Base-by-base conservation (phyloP, 2,329 filamentous ascomycete species). In the Paecilomyces dactylethromorphus region DNA sequence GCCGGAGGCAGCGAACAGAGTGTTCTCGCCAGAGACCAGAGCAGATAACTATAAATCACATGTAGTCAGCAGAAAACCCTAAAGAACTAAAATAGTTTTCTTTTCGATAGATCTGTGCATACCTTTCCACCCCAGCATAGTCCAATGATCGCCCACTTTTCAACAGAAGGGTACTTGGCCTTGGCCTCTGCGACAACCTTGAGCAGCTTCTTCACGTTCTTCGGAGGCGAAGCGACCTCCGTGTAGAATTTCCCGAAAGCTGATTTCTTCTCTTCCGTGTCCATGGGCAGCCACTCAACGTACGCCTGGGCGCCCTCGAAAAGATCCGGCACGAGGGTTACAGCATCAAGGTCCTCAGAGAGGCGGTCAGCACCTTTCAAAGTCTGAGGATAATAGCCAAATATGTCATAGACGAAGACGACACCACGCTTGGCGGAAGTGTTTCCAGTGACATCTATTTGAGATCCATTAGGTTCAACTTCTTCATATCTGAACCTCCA, bases 101-200 rank as follows among this genome's bases (percentile, higher is more conserved):
- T 21, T 21, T 7, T 26, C 49, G 22, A 13, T 18, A 22, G 22
- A 11, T 2, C 2, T 21, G 11, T 21, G 49, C 81, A 80, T 8
- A 88, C 82, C 76, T 90, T 90, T 64, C 86, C 87, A 63, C 87
- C 87, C 87, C 86, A 90, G 78, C 88, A 90, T 72, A 82, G 83
- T 73, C 87, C 87, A 51, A 87, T 64, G 55, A 85, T 76, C n/a
- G 76, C 86, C 79, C 84, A 86, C 56, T 80, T 82, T 68, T 81
- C 79, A 63, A 89, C 79, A 22, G 74, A 72, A 0, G 83, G 78
- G 69, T 84, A 82, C 67, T 81, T 78, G 3, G 74, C 77, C 66
- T 80, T 75, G 45, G 83, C 74, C 15, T 82, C 81, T 64, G 81
- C 62, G 2, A 76, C 65, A 1, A 76, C 62, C 10, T 62, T 62